phyloP scores from a whole-genome alignment of 345 rosid genomes.

The Populus tremula region DNA sequence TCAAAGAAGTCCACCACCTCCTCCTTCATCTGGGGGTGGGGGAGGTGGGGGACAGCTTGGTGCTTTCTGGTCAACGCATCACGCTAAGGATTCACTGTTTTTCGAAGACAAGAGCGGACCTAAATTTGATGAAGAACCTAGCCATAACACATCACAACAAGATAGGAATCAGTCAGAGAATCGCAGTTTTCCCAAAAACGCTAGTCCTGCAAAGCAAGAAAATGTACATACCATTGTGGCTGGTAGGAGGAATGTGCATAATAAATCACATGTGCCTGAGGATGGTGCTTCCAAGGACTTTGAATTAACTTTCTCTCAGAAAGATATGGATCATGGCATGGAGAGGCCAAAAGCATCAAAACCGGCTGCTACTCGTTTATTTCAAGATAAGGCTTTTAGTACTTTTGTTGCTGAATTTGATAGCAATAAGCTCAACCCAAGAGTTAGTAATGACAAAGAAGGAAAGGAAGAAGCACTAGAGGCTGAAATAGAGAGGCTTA shows the following conservation, averaged over 20 bases:
- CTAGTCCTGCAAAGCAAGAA: constrained; percentile 50
- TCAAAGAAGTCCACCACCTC: constrained; percentile 80
- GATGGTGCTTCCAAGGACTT: constrained; percentile 48
- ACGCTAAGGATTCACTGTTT: constrained; percentile 54
- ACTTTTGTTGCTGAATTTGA: constrained; percentile 87
- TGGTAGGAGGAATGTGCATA: constrained; percentile 30
- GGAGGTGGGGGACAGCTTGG: constrained; percentile 69
- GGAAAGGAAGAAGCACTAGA: constrained; percentile 53
- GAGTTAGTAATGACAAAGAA: constrained; percentile 26
- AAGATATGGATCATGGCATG: constrained; percentile 31
- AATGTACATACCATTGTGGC: constrained; percentile 32
- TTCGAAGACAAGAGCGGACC: constrained; percentile 53
- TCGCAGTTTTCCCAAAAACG: constrained; percentile 33
- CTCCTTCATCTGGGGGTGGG: constrained; percentile 46
- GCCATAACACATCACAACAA: constrained; percentile 37
- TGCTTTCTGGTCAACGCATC: constrained; percentile 91
- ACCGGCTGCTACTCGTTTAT: constrained; percentile 34
- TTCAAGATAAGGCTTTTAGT: constrained; percentile 61
- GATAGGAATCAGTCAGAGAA: constrained; percentile 45
- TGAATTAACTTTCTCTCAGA: constrained; percentile 46
- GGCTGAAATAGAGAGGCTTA: constrained; percentile 71
- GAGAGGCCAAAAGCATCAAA: constrained; percentile 50
- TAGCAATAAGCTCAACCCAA: constrained; percentile 49
- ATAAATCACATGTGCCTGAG: constrained; percentile 32
- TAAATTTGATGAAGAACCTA: constrained; percentile 63